Percentiles rank a stretch among this genome's conserved stretches.
Evolutionary conservation across 208 protist species (phyloP).

Genomic region (Naegleria fowleri): DNA sequence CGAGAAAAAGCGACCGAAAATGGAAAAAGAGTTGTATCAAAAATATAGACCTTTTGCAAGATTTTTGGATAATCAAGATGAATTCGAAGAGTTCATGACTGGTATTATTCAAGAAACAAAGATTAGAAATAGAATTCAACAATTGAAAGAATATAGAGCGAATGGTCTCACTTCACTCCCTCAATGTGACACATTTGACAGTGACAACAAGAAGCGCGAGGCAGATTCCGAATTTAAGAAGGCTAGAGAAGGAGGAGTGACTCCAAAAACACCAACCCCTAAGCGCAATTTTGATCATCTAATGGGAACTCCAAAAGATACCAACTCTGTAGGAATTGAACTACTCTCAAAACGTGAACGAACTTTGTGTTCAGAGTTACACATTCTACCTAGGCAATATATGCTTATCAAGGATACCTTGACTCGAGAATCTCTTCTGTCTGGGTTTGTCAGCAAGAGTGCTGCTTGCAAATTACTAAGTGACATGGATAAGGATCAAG

Average conservation of each 20-base stretch:
- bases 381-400: not conserved
- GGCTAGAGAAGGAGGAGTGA: not conserved
- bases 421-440: not conserved
- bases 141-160: not conserved
- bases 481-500: not conserved
- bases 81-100: not conserved
- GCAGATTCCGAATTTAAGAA: not conserved
- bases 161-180: not conserved
- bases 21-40: not conserved
- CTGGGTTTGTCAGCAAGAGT: not conserved
- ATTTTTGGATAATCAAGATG: constrained; percentile 7
- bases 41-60: constrained; percentile 2
- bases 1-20: not conserved
- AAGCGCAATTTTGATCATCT: not conserved
- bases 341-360: not conserved
- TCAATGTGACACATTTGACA: not conserved
- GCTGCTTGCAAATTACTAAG: not conserved
- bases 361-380: not conserved
- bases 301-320: not conserved
- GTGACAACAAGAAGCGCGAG: not conserved
- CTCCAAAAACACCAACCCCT: not conserved
- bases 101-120: not conserved
- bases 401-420: not conserved
- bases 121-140: not conserved
- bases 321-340: not conserved